Conservation (phyloP, 2,329 filamentous ascomycete genomes). For the Mollisia scopiformis region DNA sequence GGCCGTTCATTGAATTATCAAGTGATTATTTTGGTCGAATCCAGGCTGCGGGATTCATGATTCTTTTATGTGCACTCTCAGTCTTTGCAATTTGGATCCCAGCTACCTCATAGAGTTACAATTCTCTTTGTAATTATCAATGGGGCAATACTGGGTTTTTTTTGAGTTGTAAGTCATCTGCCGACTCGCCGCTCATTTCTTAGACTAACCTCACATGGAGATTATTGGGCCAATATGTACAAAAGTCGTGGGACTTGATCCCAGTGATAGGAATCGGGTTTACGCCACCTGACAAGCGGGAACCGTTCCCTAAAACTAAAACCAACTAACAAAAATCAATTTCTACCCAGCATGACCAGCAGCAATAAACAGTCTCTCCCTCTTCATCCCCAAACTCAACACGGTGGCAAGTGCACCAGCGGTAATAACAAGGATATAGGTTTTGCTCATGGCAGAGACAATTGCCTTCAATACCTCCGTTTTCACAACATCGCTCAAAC, state of each 20-base stretch:
- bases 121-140: slow-evolving; percentile 46
- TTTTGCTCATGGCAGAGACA: slow-evolving; percentile 37
- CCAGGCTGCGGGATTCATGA: slow-evolving; percentile 43
- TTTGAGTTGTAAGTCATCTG: slow-evolving; percentile 45
- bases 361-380: slow-evolving; percentile 39
- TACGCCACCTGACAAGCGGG: too few species aligned
- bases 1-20: slow-evolving; percentile 47
- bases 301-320: too few species aligned
- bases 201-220: background rate
- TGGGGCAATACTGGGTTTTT: slow-evolving; percentile 49
- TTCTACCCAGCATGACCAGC: slow-evolving; percentile 27
- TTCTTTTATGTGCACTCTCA: slow-evolving; percentile 42
- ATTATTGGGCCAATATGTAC: background rate
- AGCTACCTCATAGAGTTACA: slow-evolving; percentile 43
- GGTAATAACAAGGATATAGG: slow-evolving; percentile 39
- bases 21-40: slow-evolving; percentile 49
- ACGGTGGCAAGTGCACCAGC: slow-evolving; percentile 37
- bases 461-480: slow-evolving; percentile 37
- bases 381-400: slow-evolving; percentile 38
- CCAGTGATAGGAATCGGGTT: too few species aligned
- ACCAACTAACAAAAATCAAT: too few species aligned
- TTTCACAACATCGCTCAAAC: slow-evolving; percentile 17
- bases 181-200: background rate
- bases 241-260: background rate
- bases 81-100: slow-evolving; percentile 51